phyloP scores from a whole-genome alignment of 371 early-diverging fungal genomes.

The Saksenaea oblongispora region DNA sequence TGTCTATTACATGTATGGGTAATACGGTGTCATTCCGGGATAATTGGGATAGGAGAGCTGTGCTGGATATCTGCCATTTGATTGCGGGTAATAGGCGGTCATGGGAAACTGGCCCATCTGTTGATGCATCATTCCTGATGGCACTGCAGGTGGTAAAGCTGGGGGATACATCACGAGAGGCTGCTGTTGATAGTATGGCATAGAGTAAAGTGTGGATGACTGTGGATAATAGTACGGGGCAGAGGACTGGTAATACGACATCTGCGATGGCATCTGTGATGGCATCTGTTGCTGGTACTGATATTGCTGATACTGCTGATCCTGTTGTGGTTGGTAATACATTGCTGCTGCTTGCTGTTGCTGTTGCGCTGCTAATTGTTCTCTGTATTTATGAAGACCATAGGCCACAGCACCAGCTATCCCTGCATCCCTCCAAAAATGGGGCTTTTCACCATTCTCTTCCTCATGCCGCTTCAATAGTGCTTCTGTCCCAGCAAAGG shows the following conservation, averaged over 20 bases:
- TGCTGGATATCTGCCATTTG: neutral
- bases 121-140: neutral
- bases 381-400: slow-evolving; percentile 5
- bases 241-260: neutral
- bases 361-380: neutral
- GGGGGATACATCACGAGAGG: neutral
- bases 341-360: neutral
- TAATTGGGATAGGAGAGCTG: neutral
- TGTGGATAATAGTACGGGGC: neutral
- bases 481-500: slow-evolving; percentile 10
- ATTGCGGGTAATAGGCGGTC: neutral
- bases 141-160: neutral
- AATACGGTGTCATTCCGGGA: neutral
- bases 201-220: neutral
- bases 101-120: neutral
- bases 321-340: neutral
- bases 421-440: slow-evolving; percentile 10
- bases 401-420: slow-evolving; percentile 2
- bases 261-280: neutral
- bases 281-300: neutral
- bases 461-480: neutral
- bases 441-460: slow-evolving; percentile 3
- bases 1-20: neutral
- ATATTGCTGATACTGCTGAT: slow-evolving; percentile 2
- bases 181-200: neutral